Percentiles rank a stretch among this genome's conserved stretches.
These are phyloP conservation scores for Suhomyces anneliseae DNA, from an alignment of 1,139 yeast genomes.

Conservation along the genomic window DNA sequence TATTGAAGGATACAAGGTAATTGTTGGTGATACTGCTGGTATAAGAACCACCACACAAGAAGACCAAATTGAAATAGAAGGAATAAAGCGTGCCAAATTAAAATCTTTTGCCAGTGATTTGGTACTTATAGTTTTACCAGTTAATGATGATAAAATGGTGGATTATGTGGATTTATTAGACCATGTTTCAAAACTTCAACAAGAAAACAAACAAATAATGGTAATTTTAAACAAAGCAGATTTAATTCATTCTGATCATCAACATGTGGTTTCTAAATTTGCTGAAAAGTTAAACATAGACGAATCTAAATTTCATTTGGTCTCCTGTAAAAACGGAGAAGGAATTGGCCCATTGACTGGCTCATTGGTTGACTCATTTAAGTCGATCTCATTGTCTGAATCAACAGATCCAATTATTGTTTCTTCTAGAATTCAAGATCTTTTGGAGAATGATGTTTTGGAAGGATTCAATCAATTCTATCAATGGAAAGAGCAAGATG, in stretches of 20 bases:
- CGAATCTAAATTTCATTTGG: constrained; percentile 35
- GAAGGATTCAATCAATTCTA: constrained; percentile 67
- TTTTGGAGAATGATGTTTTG: constrained; percentile 69
- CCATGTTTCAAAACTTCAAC: constrained; percentile 34
- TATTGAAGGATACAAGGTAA: constrained; percentile 78
- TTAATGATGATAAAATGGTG: constrained; percentile 17
- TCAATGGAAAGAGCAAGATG: constrained; percentile 52
- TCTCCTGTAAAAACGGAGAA: constrained; percentile 61
- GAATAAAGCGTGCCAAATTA: constrained; percentile 72
- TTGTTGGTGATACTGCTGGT: constrained; percentile 94
- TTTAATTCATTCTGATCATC: constrained; percentile 9
- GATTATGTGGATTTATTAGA: constrained; percentile 29
- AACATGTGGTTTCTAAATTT: constrained; percentile 20
- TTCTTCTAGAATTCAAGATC: constrained; percentile 74
- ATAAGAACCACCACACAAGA: constrained; percentile 52
- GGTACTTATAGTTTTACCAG: constrained; percentile 54
- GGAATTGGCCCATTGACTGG: constrained; percentile 56
- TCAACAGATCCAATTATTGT: constrained; percentile 63
- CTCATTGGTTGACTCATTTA: constrained; percentile 44
- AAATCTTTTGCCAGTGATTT: constrained; percentile 63
- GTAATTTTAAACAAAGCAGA: constrained; percentile 66
- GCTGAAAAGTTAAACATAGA: constrained; percentile 25
- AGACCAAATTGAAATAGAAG: constrained; percentile 74
- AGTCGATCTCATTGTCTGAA: constrained; percentile 48
- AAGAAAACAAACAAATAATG: constrained; percentile 29